Base-by-base conservation (phyloP, 148 eudicot genomes). In the Chenopodium formosanum region DNA sequence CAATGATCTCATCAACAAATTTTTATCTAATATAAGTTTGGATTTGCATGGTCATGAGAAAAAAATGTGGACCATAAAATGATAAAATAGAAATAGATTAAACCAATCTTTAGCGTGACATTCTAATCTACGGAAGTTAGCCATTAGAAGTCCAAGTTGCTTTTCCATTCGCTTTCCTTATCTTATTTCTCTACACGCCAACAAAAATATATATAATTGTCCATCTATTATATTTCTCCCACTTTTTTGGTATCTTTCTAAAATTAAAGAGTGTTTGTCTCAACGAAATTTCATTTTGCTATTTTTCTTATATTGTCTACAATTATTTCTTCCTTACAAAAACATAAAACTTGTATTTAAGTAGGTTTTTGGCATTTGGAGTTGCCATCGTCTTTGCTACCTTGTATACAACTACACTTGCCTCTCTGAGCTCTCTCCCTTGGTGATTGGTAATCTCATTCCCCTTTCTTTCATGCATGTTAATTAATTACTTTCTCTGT, bases 21-120 rank as follows among this genome's bases (percentile, higher is more conserved):
- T 31, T 31, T 31, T 40, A 40, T 40, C 5, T 6, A 40, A 6
- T 40, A 6, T 40, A 9, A 9, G 3, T 44, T n/a, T 46, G 58
- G 75, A 73, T 73, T 71, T 22, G 31, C 58, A 47, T 46, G 23
- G 53, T 20, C 47, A 40, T 9, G 6, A 11, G 44, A 44, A 73
- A n/a, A 0, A 73, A 46, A 37, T 46, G 58, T 50, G 83, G 83
- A 81, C 74, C 58, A 72, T 44, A 56, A 48, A 82, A 76, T 31
- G 37, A 40, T 10, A 50, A 50, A 82, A 76, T n/a, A 40, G 16
- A 50, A 50, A 50, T 22, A 60, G 63, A 74, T 72, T 0, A 22
- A 27, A 27, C 48, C 47, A 84, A 79, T 73, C 31, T 64, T 1
- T 80, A 84, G 70, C 83, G 86, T 84, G 83, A 84, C 83, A 84